phyloP scores from a whole-genome alignment of 1,284 basidiomycete genomes.

The Cryptococcus sp. region DNA sequence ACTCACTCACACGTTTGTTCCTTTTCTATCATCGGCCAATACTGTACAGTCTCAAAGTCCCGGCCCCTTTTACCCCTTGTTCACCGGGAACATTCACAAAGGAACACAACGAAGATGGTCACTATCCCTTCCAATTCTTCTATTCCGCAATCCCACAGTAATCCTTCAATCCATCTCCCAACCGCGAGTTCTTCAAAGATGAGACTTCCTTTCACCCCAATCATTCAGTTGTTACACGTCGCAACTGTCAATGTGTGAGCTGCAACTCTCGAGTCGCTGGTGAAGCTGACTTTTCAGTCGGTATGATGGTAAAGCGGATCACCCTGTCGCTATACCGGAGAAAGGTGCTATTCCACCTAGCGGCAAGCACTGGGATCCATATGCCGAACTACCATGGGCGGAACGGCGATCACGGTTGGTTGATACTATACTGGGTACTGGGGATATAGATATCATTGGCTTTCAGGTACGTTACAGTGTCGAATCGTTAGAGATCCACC shows the following conservation, averaged over 20 bases:
- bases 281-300: constrained; percentile 13
- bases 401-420: constrained; percentile 38
- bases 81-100: not conserved
- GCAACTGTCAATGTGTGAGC: constrained; percentile 44
- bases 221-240: constrained; percentile 16
- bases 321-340: constrained; percentile 31
- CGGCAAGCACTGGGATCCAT: constrained; percentile 7
- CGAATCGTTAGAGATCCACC: not conserved
- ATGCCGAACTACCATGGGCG: constrained; percentile 35
- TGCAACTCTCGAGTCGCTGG: not conserved
- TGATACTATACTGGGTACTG: constrained; percentile 28
- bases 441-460: constrained; percentile 48
- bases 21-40: too few species aligned
- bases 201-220: not conserved
- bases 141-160: too few species aligned
- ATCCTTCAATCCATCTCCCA: too few species aligned
- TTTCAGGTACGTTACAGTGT: constrained; percentile 29
- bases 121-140: not conserved
- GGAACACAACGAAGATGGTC: not conserved
- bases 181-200: not conserved
- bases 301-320: constrained; percentile 23
- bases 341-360: constrained; percentile 19
- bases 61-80: too few species aligned
- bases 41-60: too few species aligned
- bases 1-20: too few species aligned